Evolutionary conservation across 192 early-diverging fungal species (phyloP).

Genomic region (Coemansia sp.): DNA sequence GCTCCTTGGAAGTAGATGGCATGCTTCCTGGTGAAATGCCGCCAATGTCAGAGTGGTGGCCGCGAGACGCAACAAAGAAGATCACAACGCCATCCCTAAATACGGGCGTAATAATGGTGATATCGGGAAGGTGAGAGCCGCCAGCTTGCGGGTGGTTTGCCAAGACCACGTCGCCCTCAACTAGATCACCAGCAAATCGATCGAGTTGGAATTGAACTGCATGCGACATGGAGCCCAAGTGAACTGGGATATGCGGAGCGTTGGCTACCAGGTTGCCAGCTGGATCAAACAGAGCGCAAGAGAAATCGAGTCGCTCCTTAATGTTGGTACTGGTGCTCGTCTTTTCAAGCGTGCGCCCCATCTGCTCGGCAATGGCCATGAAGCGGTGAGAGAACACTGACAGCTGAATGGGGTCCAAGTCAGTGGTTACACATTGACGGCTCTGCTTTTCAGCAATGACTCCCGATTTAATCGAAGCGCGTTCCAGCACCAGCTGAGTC

Average conservation of each 20-base stretch:
- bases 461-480: not conserved
- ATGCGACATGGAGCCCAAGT: conserved; percentile 91
- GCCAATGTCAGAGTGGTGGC: conserved; percentile 96
- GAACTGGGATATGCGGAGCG: conserved; percentile 89
- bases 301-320: conserved; percentile 97
- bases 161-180: conserved; percentile 93
- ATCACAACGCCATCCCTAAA: conserved; percentile 72
- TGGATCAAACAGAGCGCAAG: conserved; percentile 92
- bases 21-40: conserved; percentile 81
- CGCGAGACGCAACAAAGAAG: conserved; percentile 94
- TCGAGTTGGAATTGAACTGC: conserved; percentile 91
- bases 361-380: conserved; percentile 98
- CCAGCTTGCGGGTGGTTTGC: conserved; percentile 96
- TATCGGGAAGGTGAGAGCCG: conserved; percentile 94
- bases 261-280: conserved; percentile 85
- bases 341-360: conserved; percentile 93
- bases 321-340: conserved; percentile 97
- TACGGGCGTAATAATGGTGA: conserved; percentile 95
- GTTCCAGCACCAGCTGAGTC: conserved; percentile 60
- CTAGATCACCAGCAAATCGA: conserved; percentile 64
- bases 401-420: conserved; percentile 86
- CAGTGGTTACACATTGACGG: conserved; percentile 32
- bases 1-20: conserved; percentile 90
- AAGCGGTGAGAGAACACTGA: conserved; percentile 94
- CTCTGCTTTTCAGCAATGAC: not conserved